Conservation (phyloP, 805 yeast species). For the Candida coleopterorum region DNA sequence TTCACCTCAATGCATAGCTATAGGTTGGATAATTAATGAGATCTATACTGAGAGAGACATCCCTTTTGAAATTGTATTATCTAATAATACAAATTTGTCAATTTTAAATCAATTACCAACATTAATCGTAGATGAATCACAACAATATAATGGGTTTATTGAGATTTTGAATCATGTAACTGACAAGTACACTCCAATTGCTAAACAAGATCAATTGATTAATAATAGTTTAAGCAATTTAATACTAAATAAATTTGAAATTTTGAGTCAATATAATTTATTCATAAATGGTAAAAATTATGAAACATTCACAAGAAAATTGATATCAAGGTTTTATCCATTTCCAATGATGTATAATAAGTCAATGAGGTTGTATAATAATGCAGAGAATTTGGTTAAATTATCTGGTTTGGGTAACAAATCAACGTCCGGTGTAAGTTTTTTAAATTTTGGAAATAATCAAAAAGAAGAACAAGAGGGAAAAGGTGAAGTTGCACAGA, state of each 20-base stretch:
- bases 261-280: slow-evolving; percentile 53
- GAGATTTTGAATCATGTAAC: slow-evolving; percentile 12
- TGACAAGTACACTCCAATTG: slow-evolving; percentile 9
- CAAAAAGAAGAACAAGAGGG: slow-evolving; percentile 8
- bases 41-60: slow-evolving; percentile 12
- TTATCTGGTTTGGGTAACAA: slow-evolving; percentile 24
- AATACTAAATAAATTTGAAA: slow-evolving; percentile 36
- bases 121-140: slow-evolving; percentile 22
- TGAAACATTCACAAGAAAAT: slow-evolving; percentile 52
- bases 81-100: slow-evolving; percentile 55
- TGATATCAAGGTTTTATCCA: slow-evolving; percentile 50
- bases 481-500: slow-evolving; percentile 22
- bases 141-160: slow-evolving; percentile 16
- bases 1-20: slow-evolving; percentile 50
- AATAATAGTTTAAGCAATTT: slow-evolving; percentile 43
- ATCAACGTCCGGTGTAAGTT: slow-evolving; percentile 17
- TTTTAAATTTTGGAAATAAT: slow-evolving; percentile 23
- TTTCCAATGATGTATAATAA: slow-evolving; percentile 75
- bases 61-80: slow-evolving; percentile 39
- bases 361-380: slow-evolving; percentile 44
- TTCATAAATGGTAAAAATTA: slow-evolving; percentile 56
- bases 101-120: slow-evolving; percentile 48
- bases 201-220: slow-evolving; percentile 26
- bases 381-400: slow-evolving; percentile 31
- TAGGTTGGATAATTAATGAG: slow-evolving; percentile 35